Evolutionary conservation across 495 filamentous ascomycete species (phyloP).

Genomic region (Daldinia loculata): DNA sequence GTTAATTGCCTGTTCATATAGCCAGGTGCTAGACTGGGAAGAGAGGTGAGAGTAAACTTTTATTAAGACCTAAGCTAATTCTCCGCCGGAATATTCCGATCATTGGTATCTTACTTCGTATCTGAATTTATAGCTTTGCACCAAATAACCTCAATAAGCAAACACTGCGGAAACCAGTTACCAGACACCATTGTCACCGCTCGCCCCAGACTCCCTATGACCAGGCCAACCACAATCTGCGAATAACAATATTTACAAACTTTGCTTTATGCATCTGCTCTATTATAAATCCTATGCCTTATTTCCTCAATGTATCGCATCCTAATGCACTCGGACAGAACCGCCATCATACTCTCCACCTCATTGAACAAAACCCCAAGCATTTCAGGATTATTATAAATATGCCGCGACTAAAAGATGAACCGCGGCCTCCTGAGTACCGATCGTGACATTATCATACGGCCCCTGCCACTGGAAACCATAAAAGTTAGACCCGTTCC

Average conservation of each 20-base stretch:
- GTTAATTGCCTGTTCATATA: no score
- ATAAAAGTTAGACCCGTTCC: constrained; percentile 58
- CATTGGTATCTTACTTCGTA: no score
- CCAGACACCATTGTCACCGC: neutral
- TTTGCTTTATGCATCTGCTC: neutral
- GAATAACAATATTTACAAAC: neutral
- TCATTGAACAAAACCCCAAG: neutral
- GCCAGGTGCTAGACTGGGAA: neutral
- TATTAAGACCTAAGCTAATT: neutral
- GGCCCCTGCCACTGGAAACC: constrained; percentile 67
- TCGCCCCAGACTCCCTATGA: neutral
- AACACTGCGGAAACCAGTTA: neutral
- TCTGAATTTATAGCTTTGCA: neutral
- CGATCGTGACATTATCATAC: constrained; percentile 53
- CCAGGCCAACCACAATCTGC: neutral
- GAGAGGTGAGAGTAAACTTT: neutral
- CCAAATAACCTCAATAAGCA: no score
- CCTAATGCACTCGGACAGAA: neutral
- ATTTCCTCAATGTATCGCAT: neutral
- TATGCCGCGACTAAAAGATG: constrained; percentile 65
- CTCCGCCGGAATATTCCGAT: neutral
- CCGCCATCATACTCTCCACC: neutral
- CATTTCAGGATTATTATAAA: neutral
- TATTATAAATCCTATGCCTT: neutral
- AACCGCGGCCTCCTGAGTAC: constrained; percentile 68